Conservation (phyloP, 768 basidiomycete species). For the Nevesoporus exiguus region DNA sequence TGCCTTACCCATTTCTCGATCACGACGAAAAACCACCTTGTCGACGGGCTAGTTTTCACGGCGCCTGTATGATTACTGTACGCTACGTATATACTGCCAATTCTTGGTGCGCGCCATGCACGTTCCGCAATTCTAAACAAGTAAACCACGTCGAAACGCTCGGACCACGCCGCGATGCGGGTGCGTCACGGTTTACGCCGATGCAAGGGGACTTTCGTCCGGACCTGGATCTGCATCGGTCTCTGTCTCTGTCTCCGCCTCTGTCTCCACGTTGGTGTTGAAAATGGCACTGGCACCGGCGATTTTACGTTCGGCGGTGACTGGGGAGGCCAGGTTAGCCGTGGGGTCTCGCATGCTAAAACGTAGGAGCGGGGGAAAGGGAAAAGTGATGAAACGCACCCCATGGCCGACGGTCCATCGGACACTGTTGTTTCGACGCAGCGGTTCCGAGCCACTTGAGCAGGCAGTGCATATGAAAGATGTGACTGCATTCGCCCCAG, state of each 20-base stretch:
- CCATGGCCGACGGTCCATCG: slow-evolving; percentile 96
- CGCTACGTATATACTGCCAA: slow-evolving; percentile 14
- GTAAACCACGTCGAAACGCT: not conserved
- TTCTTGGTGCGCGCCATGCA: not conserved
- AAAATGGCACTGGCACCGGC: no score
- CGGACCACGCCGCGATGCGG: not conserved
- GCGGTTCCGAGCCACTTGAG: slow-evolving; percentile 93
- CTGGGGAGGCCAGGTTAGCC: no score
- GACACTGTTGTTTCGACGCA: slow-evolving; percentile 92
- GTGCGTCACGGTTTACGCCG: not conserved
- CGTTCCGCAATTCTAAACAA: not conserved
- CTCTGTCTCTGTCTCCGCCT: not conserved
- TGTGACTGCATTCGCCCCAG: slow-evolving; percentile 96
- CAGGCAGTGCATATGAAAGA: slow-evolving; percentile 98
- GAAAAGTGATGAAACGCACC: slow-evolving; percentile 40
- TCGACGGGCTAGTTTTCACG: slow-evolving; percentile 3
- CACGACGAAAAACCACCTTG: slow-evolving; percentile 5
- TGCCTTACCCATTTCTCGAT: not conserved
- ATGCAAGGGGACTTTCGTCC: no score
- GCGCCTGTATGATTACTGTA: slow-evolving; percentile 31
- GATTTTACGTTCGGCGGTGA: not conserved
- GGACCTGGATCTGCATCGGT: not conserved
- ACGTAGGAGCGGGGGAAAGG: no score
- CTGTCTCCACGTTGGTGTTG: not conserved
- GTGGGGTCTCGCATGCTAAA: no score